Evolutionary conservation across 192 early-diverging fungal species (phyloP), one percentile per base, ranked within the genome.

Genomic region (Coemansia sp.): DNA sequence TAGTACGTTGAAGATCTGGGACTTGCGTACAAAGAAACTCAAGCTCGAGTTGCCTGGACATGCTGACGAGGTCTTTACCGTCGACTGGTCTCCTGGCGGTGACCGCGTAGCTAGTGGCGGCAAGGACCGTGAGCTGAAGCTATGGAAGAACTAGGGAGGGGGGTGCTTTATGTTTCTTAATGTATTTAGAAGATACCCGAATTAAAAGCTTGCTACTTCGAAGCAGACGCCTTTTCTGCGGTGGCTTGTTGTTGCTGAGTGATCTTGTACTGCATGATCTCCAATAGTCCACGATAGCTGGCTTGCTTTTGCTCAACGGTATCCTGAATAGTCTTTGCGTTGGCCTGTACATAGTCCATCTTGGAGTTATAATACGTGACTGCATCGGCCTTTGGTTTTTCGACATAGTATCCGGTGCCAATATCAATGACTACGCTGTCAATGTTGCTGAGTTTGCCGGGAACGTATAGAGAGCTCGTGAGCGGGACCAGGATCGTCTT

Each of bases 21-120:
- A 97, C 76, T 74, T 97, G 68, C 91, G 92, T 72, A 94, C 93
- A 8, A 82, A 88, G 67, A 95, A 96, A 81, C 85, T 97, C 67
- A 97, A 94, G 86, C 82, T 90, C 66, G 96, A 98, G 73, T 78
- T 99, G 70, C 97, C 97, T 9, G 97, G 97, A 27, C 97, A 99
- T 84, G 87, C 92, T 17, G 95, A 97, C 73, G 97, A 97, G 78
- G 93, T 99, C 17, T 99, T 89, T 77, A 86, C 91, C 23, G 94
- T 96, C 6, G 97, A 99, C 78, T 99, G 97, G 97, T 90, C 89
- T 65, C 97, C 97, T 5, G 85, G 87, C 29, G 97, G 95, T 34
- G 94, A 96, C 66, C 89, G 90, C 45, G 94, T 95, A 7, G 94
- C 91, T 44, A 94, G 93, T 84, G 97, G 95, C 46, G 93, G 94